A percentile compares a stretch with the other conserved stretches of the same genome.
Evolutionary conservation across 495 filamentous ascomycete genomes (phyloP).

Genomic region (Chaetomium fimeti): DNA sequence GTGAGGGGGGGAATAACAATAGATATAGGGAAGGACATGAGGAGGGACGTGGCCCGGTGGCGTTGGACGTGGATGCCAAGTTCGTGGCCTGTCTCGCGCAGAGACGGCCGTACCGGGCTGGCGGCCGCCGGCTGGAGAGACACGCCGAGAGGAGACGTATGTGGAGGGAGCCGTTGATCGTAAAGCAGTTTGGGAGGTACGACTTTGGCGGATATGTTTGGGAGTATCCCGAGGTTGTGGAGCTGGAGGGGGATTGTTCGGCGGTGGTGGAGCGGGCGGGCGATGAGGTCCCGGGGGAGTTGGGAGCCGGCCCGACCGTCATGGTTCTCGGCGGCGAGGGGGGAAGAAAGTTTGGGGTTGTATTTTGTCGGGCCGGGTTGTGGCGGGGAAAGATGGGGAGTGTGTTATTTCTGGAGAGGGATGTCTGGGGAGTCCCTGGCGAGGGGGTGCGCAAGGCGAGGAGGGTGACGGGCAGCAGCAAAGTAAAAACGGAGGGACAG

Average conservation of each 20-base stretch:
- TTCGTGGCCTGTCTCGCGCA: not conserved
- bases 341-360: not conserved
- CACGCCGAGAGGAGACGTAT: not conserved
- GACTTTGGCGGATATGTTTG: not conserved
- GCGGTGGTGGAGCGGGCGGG: not conserved
- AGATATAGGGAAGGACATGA: too few species aligned
- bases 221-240: conserved; percentile 10
- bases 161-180: not conserved
- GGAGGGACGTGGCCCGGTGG: too few species aligned
- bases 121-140: not conserved
- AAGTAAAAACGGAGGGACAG: not conserved
- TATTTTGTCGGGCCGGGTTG: conserved; percentile 3
- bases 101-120: not conserved
- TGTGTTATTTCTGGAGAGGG: conserved; percentile 34
- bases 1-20: too few species aligned
- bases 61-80: not conserved
- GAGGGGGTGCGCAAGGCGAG: not conserved
- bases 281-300: not conserved
- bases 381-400: not conserved
- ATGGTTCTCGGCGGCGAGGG: not conserved
- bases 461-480: not conserved
- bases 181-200: too few species aligned
- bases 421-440: conserved; percentile 12
- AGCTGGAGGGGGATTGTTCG: not conserved
- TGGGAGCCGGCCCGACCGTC: not conserved